Percentiles rank a stretch among this genome's conserved stretches.
These are phyloP conservation scores for Cerrena zonata DNA, from an alignment of 1,284 basidiomycete genomes.

Conservation along the genomic window DNA sequence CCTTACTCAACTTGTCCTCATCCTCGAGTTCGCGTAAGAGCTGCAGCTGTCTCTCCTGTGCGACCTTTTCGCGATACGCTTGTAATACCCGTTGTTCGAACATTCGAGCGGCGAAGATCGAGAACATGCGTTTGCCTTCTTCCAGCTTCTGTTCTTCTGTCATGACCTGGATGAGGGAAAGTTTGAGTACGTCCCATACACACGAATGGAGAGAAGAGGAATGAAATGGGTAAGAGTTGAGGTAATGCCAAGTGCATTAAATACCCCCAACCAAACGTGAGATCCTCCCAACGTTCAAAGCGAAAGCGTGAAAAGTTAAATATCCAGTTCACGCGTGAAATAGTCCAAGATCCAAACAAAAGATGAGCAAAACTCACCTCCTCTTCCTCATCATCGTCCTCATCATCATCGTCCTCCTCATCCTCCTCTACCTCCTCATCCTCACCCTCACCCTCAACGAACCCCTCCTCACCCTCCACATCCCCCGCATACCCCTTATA, in stretches of 20 bases:
- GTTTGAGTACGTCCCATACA: constrained; percentile 13
- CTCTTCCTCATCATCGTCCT: constrained; percentile 33
- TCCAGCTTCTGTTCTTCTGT: constrained; percentile 93
- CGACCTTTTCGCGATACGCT: constrained; percentile 32
- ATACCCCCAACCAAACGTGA: too few species aligned
- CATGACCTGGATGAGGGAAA: constrained; percentile 46
- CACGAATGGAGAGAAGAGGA: too few species aligned
- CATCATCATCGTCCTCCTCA: constrained; percentile 31
- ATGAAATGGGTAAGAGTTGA: too few species aligned
- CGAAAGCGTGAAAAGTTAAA: too few species aligned
- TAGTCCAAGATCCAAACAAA: constrained; percentile 10
- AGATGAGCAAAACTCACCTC: constrained; percentile 22
- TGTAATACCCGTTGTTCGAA: constrained; percentile 96
- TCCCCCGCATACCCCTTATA: too few species aligned
- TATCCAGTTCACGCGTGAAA: too few species aligned
- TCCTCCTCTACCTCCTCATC: constrained; percentile 34
- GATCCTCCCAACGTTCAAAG: too few species aligned
- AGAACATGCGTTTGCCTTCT: constrained; percentile 98
- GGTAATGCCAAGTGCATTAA: too few species aligned
- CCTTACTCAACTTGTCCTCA: constrained; percentile 54
- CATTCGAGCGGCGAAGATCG: constrained; percentile 99
- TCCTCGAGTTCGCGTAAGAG: constrained; percentile 53
- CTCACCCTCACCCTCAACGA: constrained; percentile 58
- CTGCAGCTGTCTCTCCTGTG: constrained; percentile 46
- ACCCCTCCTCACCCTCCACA: constrained; percentile 75